These are phyloP conservation scores for Penicillium sp. DNA, from an alignment of 2,329 filamentous ascomycete genomes.

Conservation along the genomic window DNA sequence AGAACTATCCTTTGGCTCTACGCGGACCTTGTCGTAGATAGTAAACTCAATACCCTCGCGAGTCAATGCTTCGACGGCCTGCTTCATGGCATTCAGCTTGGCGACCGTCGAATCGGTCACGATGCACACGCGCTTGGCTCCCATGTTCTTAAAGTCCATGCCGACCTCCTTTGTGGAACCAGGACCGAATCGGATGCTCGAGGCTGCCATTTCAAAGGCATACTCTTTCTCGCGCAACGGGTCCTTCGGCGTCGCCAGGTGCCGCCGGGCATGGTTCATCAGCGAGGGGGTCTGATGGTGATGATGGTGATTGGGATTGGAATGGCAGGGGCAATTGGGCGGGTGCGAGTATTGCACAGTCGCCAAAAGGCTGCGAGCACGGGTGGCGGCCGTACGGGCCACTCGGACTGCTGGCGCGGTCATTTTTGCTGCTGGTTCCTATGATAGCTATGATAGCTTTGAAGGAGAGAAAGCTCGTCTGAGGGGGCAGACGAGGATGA, in stretches of 20 bases:
- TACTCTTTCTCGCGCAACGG: conserved; percentile 82
- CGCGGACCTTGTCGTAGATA: conserved; percentile 76
- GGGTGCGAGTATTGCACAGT: conserved; percentile 92
- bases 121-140: conserved; percentile 82
- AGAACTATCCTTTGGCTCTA: conserved; percentile 96
- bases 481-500: conserved; percentile 6
- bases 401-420: conserved; percentile 48
- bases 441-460: neutral
- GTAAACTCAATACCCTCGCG: conserved; percentile 78
- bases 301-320: conserved; percentile 80
- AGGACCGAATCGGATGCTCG: conserved; percentile 89
- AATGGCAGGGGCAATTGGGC: conserved; percentile 88
- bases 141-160: conserved; percentile 95
- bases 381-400: conserved; percentile 51
- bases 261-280: conserved; percentile 59
- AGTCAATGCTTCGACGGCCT: conserved; percentile 78
- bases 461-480: neutral
- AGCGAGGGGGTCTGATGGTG: conserved; percentile 61
- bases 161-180: conserved; percentile 94
- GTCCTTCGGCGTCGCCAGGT: conserved; percentile 77
- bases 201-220: conserved; percentile 98
- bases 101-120: conserved; percentile 85
- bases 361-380: conserved; percentile 67
- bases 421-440: conserved; percentile 30
- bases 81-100: conserved; percentile 84